These are phyloP conservation scores for Anaeramoeba flamelloides DNA, from an alignment of 78 protist species.

Conservation along the genomic window DNA sequence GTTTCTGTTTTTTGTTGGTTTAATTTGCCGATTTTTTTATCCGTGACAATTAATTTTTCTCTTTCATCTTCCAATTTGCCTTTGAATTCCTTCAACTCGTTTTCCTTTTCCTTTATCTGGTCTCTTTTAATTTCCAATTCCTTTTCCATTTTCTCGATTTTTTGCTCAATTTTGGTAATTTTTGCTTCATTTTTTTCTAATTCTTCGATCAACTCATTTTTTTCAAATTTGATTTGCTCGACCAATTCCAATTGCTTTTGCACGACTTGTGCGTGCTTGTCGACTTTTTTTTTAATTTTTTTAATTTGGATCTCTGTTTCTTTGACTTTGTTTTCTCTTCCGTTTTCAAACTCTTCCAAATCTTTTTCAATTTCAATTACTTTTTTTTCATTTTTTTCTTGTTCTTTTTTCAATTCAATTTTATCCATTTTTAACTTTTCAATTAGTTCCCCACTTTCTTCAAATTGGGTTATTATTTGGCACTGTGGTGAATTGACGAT, in stretches of 20 bases:
- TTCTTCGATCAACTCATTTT: background rate
- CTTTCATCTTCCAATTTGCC: background rate
- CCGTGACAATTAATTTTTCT: background rate
- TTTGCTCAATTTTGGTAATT: background rate
- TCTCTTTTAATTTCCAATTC: background rate
- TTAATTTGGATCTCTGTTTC: background rate
- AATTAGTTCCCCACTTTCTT: too few relatives aligned
- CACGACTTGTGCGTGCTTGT: background rate
- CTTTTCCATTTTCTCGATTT: background rate
- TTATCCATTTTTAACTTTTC: background rate
- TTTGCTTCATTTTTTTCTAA: background rate
- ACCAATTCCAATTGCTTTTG: background rate
- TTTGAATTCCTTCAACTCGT: background rate
- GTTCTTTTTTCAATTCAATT: background rate
- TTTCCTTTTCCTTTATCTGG: background rate
- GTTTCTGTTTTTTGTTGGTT: background rate
- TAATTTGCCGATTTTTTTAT: background rate
- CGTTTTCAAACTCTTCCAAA: background rate
- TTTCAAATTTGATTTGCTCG: background rate
- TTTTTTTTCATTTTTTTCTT: background rate
- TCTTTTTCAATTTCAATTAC: background rate
- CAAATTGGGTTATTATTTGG: background rate
- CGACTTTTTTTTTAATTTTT: background rate
- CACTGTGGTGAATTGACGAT: background rate
- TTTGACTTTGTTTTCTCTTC: slow-evolving; percentile 6